Base-by-base conservation (phyloP, 2,329 filamentous ascomycete genomes). In the Tolypocladium inflatum region DNA sequence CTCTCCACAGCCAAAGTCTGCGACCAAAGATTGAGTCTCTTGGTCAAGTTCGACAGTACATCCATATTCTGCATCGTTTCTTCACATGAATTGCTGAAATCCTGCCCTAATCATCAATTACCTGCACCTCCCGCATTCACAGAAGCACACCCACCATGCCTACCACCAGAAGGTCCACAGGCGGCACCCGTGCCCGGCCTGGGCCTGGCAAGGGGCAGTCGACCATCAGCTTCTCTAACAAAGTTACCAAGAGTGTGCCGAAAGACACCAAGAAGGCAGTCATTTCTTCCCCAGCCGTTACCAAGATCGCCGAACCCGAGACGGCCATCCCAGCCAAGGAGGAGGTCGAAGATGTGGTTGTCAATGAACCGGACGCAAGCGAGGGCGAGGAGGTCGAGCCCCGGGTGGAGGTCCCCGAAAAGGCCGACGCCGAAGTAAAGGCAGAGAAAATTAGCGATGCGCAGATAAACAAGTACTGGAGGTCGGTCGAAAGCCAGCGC, bases 391-490 rank as follows among this genome's bases (percentile, higher is more conserved):
- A 66, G 26, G 30, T 39, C 2, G 67, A 70, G 56, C 61, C 61
- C 0, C 65, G 70, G 4, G 66, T 71, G 11, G 67, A 69, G 42
- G 66, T 60, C 33, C 65, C 65, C 2, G 67, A 77, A 64, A 82
- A 80, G 67, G 77, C 76, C 8, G 79, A 78, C 59, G 74, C 71
- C 7, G 80, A 89, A 65, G 64, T 78, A 30, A 74, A 73, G 60
- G 91, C 91, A 1, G 78, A 83, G 62, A 81, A 83, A 63, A 74
- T 95, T 48, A 82, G 81, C 9, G 81, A 89, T 58, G 75, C 80
- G 54, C 85, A 90, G 65, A 85, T 97, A 62, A 82, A 82, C 65
- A 79, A 78, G 67, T 97, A 96, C 71, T 97, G 91, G 91, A 78
- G 77, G 63, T 72, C 72, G 13, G 84, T 93, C 63, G 90, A 96